Evolutionary conservation across 805 yeast species (phyloP).

Genomic region (Ogataea philodendri): DNA sequence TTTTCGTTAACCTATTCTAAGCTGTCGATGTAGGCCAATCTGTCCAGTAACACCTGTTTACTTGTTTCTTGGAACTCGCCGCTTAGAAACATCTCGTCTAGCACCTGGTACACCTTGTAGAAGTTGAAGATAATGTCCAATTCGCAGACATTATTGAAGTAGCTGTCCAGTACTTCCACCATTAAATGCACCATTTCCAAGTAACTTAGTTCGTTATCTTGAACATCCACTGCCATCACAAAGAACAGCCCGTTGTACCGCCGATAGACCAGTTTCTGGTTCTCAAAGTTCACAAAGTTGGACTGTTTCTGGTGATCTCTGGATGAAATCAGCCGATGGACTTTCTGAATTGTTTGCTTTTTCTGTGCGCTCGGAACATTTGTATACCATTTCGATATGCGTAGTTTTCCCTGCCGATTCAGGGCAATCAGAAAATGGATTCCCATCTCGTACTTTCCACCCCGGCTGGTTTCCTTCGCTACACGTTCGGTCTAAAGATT

Average conservation of each 20-base stretch:
- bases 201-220: slow-evolving; percentile 79
- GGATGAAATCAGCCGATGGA: slow-evolving; percentile 75
- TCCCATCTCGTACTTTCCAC: slow-evolving; percentile 61
- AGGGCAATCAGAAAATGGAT: slow-evolving; percentile 78
- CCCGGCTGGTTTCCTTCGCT: too few species aligned
- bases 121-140: too few species aligned
- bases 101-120: slow-evolving; percentile 68
- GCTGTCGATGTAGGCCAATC: slow-evolving; percentile 64
- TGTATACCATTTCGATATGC: slow-evolving; percentile 76
- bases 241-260: slow-evolving; percentile 92
- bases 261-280: slow-evolving; percentile 72
- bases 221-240: slow-evolving; percentile 74
- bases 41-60: slow-evolving; percentile 59
- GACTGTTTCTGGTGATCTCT: slow-evolving; percentile 80
- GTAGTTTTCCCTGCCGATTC: slow-evolving; percentile 90
- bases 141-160: slow-evolving; percentile 90
- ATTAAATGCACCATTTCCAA: slow-evolving; percentile 82
- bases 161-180: slow-evolving; percentile 83
- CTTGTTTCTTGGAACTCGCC: slow-evolving; percentile 91
- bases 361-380: slow-evolving; percentile 42
- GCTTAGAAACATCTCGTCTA: slow-evolving; percentile 85
- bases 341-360: slow-evolving; percentile 50
- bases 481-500: too few species aligned
- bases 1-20: slow-evolving; percentile 41
- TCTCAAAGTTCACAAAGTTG: slow-evolving; percentile 44